Conservation (phyloP, 805 yeast species). For the Sugiyamaella qingdaonensis region DNA sequence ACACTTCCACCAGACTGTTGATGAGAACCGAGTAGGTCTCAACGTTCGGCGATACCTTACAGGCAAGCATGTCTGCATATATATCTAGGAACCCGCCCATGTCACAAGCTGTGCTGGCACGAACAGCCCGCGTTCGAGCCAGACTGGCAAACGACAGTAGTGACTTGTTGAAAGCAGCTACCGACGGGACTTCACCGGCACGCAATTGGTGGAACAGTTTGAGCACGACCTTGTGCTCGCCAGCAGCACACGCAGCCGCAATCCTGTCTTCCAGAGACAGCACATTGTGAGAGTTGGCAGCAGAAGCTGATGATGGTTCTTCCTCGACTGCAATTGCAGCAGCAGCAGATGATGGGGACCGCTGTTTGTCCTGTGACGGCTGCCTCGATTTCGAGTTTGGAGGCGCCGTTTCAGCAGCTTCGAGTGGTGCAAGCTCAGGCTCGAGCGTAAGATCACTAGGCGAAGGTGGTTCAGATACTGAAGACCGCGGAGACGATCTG, state of each 20-base stretch:
- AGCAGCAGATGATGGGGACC: too few species aligned
- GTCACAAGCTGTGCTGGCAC: not conserved
- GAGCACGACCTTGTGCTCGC: slow-evolving; percentile 2
- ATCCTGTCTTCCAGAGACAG: not conserved
- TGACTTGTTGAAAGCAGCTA: slow-evolving; percentile 1
- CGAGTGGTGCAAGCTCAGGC: too few species aligned
- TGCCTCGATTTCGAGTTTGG: too few species aligned
- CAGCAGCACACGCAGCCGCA: slow-evolving; percentile 6
- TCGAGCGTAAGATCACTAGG: too few species aligned
- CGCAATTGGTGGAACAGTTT: not conserved
- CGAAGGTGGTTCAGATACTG: not conserved
- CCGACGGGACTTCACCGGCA: not conserved
- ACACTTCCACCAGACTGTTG: slow-evolving; percentile 18
- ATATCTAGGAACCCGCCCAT: slow-evolving; percentile 23
- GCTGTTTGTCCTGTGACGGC: too few species aligned
- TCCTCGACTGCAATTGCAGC: too few species aligned
- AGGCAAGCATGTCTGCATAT: slow-evolving; percentile 26
- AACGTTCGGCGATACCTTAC: slow-evolving; percentile 24
- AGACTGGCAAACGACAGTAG: not conserved
- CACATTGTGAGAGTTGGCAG: not conserved
- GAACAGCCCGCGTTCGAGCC: not conserved
- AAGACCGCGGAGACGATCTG: not conserved
- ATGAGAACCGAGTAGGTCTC: slow-evolving; percentile 29
- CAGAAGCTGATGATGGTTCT: too few species aligned
- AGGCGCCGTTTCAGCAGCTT: too few species aligned